These are phyloP conservation scores for Amylocystis lapponica DNA, from an alignment of 768 basidiomycete species.

Conservation along the genomic window DNA sequence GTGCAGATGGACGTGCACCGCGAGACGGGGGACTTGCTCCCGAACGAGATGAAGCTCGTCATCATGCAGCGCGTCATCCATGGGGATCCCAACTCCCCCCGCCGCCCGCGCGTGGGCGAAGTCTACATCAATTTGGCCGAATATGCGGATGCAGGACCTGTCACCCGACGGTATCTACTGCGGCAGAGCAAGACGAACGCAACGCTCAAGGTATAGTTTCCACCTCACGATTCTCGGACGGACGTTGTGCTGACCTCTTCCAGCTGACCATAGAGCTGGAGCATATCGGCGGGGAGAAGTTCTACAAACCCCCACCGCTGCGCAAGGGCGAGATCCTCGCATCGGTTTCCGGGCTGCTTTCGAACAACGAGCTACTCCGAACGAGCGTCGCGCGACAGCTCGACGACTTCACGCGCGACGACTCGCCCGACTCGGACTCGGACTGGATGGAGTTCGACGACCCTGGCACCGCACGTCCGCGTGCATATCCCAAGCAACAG, in stretches of 20 bases:
- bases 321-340: slow-evolving; percentile 69
- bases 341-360: slow-evolving; percentile 56
- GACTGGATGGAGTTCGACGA: too few relatives aligned
- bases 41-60: slow-evolving; percentile 60
- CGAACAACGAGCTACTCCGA: slow-evolving; percentile 42
- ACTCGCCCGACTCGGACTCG: too few relatives aligned
- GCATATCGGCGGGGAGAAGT: slow-evolving; percentile 46
- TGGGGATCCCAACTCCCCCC: slow-evolving; percentile 47
- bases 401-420: slow-evolving; percentile 37
- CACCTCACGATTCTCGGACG: too few relatives aligned
- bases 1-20: slow-evolving; percentile 60
- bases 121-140: slow-evolving; percentile 71
- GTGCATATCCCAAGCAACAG: too few relatives aligned
- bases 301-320: slow-evolving; percentile 60
- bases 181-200: slow-evolving; percentile 76
- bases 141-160: slow-evolving; percentile 53
- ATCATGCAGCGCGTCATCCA: slow-evolving; percentile 57
- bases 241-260: background rate
- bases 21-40: slow-evolving; percentile 40
- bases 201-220: slow-evolving; percentile 52
- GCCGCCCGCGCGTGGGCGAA: slow-evolving; percentile 56
- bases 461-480: too few relatives aligned
- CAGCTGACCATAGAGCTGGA: slow-evolving; percentile 58
- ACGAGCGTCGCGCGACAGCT: slow-evolving; percentile 43
- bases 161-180: slow-evolving; percentile 62